These are phyloP conservation scores for Combretum micranthum DNA, from an alignment of 345 rosid species.

Conservation along the genomic window DNA sequence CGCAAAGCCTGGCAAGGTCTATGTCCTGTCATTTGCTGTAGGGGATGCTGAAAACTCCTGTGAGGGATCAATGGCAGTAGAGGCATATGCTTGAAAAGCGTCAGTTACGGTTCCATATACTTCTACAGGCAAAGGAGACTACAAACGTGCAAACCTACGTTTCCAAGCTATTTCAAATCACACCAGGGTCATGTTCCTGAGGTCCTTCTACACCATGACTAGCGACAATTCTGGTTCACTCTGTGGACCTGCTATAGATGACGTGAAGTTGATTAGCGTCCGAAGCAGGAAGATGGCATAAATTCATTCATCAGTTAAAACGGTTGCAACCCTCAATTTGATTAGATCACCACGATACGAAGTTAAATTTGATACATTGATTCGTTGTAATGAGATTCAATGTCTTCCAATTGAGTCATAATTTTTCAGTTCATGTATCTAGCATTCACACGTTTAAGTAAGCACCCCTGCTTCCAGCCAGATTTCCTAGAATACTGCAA, in stretches of 20 bases:
- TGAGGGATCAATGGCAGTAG: conserved; percentile 54
- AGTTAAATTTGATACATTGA: no score
- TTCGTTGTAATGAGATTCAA: no score
- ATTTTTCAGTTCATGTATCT: no score
- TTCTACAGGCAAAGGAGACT: conserved; percentile 66
- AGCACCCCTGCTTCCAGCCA: no score
- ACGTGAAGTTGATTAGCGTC: conserved; percentile 40
- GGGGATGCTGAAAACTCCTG: conserved; percentile 63
- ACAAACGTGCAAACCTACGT: conserved; percentile 29
- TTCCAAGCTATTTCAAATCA: conserved; percentile 42
- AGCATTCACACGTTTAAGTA: no score
- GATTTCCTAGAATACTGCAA: no score
- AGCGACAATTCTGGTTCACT: conserved; percentile 63
- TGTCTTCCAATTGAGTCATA: no score
- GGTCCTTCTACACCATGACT: conserved; percentile 58
- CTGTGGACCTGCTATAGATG: conserved; percentile 76
- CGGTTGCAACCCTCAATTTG: neutral
- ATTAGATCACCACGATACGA: no score
- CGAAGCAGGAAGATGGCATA: conserved; percentile 14
- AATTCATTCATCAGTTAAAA: neutral
- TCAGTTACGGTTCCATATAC: conserved; percentile 33
- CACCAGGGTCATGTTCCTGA: conserved; percentile 53
- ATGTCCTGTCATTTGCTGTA: conserved; percentile 43
- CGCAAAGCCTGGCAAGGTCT: conserved; percentile 30
- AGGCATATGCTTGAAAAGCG: conserved; percentile 50